Conservation (phyloP, 1,284 basidiomycete genomes). For the Sanghuangporus weigelae region DNA sequence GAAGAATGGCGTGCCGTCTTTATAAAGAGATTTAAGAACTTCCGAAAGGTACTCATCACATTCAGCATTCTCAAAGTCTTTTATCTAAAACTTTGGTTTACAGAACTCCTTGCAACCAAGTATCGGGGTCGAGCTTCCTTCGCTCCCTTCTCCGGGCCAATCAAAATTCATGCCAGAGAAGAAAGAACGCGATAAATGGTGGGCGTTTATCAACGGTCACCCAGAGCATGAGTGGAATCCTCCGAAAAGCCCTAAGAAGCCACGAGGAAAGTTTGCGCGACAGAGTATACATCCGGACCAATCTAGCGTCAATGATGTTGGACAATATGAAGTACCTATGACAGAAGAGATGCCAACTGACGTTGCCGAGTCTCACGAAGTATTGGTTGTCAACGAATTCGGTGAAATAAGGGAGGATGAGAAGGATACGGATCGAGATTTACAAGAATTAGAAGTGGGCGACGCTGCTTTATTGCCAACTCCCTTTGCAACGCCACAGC, state of each 20-base stretch:
- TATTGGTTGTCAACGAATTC: constrained; percentile 13
- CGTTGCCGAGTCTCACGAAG: constrained; percentile 6
- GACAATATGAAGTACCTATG: constrained; percentile 25
- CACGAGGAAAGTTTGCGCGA: constrained; percentile 13
- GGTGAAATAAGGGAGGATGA: constrained; percentile 23
- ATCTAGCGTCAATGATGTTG: constrained; percentile 24
- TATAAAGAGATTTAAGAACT: constrained; percentile 53
- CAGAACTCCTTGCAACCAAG: constrained; percentile 66
- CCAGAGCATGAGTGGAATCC: constrained; percentile 64
- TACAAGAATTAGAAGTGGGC: constrained; percentile 31
- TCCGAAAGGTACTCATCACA: constrained; percentile 46
- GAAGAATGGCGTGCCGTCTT: constrained; percentile 59
- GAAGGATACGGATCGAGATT: constrained; percentile 33
- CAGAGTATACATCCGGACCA: constrained; percentile 29
- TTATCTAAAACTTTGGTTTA: not conserved
- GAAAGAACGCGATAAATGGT: constrained; percentile 68
- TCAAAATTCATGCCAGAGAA: constrained; percentile 55
- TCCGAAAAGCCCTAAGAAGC: constrained; percentile 37
- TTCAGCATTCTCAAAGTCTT: not conserved
- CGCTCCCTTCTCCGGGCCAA: constrained; percentile 20
- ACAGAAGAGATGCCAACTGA: constrained; percentile 18
- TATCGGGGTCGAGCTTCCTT: constrained; percentile 37
- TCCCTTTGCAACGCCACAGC: constrained; percentile 35
- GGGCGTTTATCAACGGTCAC: constrained; percentile 66
- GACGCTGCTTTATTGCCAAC: constrained; percentile 35